phyloP scores from a whole-genome alignment of 164 flowering plant genomes.

The Piper longum region DNA sequence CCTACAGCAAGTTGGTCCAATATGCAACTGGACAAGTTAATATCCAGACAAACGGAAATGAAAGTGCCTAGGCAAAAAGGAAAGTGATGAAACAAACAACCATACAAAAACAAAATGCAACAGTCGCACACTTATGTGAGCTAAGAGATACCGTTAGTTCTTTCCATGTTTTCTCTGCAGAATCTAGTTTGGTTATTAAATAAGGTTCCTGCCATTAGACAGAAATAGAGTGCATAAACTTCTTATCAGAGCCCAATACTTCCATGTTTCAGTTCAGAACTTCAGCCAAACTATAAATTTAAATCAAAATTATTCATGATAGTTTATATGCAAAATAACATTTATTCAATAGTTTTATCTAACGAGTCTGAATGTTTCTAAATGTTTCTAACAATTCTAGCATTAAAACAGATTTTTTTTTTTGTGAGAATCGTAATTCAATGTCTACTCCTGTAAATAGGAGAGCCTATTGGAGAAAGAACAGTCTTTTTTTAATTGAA shows the following conservation, averaged over 20 bases:
- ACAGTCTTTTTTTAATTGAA: too few species aligned
- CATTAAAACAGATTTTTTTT: not conserved
- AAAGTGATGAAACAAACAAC: not conserved
- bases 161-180: conserved; percentile 90
- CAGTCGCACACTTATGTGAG: not conserved
- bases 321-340: not conserved
- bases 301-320: conserved; percentile 1
- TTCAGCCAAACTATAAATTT: too few species aligned
- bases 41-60: not conserved
- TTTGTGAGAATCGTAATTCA: not conserved
- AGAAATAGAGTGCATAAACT: not conserved
- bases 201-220: conserved; percentile 55
- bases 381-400: not conserved
- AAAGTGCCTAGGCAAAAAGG: not conserved
- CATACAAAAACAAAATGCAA: too few species aligned
- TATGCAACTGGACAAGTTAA: not conserved
- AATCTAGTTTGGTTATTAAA: conserved; percentile 72
- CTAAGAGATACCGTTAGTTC: conserved; percentile 55
- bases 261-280: too few species aligned
- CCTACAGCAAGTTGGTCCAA: not conserved
- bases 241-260: too few species aligned
- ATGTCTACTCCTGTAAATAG: too few species aligned
- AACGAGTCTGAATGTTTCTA: not conserved
- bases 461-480: too few species aligned
- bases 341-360: not conserved